Base-by-base conservation (phyloP, 441 rosid species). In the Hypseocharis bilobata region DNA sequence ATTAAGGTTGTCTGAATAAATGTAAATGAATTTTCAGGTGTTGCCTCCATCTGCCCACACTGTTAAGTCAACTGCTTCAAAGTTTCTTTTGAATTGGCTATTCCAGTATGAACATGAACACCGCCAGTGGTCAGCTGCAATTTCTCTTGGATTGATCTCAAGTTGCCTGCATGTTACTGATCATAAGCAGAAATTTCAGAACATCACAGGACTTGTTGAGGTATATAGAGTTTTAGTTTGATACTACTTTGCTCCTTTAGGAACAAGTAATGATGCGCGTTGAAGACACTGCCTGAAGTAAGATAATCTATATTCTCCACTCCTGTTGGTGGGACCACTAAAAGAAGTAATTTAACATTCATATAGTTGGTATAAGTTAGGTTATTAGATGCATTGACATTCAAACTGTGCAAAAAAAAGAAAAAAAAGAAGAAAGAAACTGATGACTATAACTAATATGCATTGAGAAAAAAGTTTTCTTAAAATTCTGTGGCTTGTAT, bases 81-180 rank as follows among this genome's bases (percentile, higher is more conserved):
- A 83, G 78, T 92, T 86, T 83, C 84, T 92, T 28, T 58, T 88
- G 77, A 82, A 78, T 65, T 88, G 94, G 96, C 71, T 92, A 74
- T 83, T 79, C 79, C 85, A 88, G 80, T 80, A 84, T 76, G 89
- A 90, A 66, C 96, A 88, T 77, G 96, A 92, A 74, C 83, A 89
- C 74, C 87, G 92, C 77, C 96, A 92, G 70, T 92, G 96, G 98
- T 82, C 96, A 38, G 92, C 98, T 67, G 92, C 88, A 72, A 79
- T 92, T 65, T 84, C 98, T 75, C 92, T 92, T 79, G 98, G 96
- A 72, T 77, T 86, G 77, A 79, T 88, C 67, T 80, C 96, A 28
- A 82, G 85, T 57, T 78, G 91, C 73, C 68, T 90, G 26, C 94
- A 92, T 66, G 85, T 82, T 55, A 92, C 98, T 42, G 94, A 92